Base-by-base conservation (phyloP, 768 basidiomycete genomes). In the Lactifluus rugatus region DNA sequence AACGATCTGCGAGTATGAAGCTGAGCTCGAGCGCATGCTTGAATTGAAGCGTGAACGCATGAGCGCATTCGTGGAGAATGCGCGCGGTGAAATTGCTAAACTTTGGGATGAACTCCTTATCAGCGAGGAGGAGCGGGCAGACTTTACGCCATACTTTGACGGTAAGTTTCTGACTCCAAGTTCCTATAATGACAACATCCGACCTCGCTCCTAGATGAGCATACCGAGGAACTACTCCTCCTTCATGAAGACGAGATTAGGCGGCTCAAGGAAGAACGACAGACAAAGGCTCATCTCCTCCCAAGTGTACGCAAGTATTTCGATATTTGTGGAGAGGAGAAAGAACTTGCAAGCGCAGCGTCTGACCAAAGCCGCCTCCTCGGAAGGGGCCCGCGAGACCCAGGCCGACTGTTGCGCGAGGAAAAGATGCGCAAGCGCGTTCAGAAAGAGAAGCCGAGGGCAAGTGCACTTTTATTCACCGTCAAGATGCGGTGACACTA, bases 361-460 rank as follows among this genome's bases (percentile, higher is more conserved):
- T 77, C 81, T 34, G 93, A 95, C 66, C 90, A 93, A 66, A 82
- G 80, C 16, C 81, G 93, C 39, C 74, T 95, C 8, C 79, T 89
- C 4, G 90, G 90, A 16, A 79, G 89, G 66, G 90, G 89, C 26
- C 74, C 84, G 3, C 78, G 91, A 56, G 88, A 93, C 74, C 87
- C 92, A 5, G 92, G 92, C 6, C 76, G 91, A 19, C 71, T 99
- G 36, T 72, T 97, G 52, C 80, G 91, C 58, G 95, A 99, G 71
- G 95, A 97, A 75, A 96, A 96, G 78, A 92, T 95, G 86, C 79
- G 95, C 54, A 98, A 97, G 70, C 78, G 94, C 28, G 93, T 99
- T 14, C 78, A 78, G 56, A 89, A 90, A 69, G 87, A 95, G 73
- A 97, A 96, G 67, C 95, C 95, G 26, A 81, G 88, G 68, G 95